Evolutionary conservation across 192 early-diverging fungal genomes (phyloP).

Genomic region (Gonapodya sp.): DNA sequence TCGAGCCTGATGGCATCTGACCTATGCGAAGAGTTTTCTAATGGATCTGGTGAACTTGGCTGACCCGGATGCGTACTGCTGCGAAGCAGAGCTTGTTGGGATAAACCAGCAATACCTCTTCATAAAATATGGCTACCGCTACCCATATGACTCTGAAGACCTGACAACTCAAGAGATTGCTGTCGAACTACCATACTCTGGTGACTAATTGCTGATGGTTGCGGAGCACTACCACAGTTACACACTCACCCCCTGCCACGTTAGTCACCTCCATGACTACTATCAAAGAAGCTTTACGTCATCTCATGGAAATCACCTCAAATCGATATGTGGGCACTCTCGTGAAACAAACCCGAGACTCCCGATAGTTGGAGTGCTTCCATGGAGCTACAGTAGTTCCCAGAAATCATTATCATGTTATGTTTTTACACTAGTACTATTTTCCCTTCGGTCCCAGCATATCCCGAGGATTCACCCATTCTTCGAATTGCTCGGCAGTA

Average conservation of each 20-base stretch:
- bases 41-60: background rate
- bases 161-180: background rate
- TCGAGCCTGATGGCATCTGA: background rate
- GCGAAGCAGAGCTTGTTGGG: background rate
- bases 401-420: no score
- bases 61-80: background rate
- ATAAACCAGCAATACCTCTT: background rate
- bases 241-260: no score
- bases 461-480: constrained; percentile 89
- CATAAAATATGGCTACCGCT: background rate
- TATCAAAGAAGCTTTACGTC: background rate
- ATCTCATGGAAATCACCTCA: background rate
- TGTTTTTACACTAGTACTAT: no score
- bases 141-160: background rate
- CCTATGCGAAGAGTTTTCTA: background rate
- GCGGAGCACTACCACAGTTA: no score
- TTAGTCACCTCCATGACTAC: background rate
- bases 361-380: no score
- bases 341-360: background rate
- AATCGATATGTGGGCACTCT: background rate
- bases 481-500: constrained; percentile 84
- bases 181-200: background rate
- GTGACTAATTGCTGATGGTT: no score
- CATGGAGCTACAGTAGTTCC: no score
- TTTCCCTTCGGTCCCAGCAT: constrained; percentile 58